Evolutionary conservation across 768 basidiomycete genomes (phyloP).

Genomic region (Hypholoma fasciculare): DNA sequence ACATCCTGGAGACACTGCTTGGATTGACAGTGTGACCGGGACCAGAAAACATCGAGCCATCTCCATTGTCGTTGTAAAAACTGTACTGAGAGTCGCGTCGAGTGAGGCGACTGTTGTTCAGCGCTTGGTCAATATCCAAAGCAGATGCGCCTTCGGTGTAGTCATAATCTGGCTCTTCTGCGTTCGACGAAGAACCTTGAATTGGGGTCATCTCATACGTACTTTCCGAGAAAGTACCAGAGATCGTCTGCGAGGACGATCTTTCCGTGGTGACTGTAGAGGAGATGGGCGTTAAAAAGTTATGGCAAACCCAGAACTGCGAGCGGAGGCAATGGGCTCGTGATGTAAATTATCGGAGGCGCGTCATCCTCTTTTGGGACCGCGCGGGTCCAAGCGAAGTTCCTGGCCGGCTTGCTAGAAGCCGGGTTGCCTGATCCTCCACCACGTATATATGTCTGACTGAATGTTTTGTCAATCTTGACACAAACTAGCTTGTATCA

Average conservation of each 20-base stretch:
- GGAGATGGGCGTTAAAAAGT: too few species aligned
- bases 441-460: neutral
- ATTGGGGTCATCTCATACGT: conserved; percentile 42
- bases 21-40: conserved; percentile 72
- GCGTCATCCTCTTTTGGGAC: neutral
- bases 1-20: conserved; percentile 81
- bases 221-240: conserved; percentile 16
- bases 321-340: too few species aligned
- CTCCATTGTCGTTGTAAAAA: conserved; percentile 55
- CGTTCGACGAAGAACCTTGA: conserved; percentile 31
- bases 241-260: conserved; percentile 16
- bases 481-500: too few species aligned
- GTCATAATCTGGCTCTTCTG: conserved; percentile 41
- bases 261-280: conserved; percentile 9
- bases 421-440: neutral
- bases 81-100: conserved; percentile 71
- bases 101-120: conserved; percentile 50
- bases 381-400: neutral
- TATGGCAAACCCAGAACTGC: too few species aligned
- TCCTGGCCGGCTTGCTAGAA: conserved; percentile 1
- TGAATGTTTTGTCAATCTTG: too few species aligned
- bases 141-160: conserved; percentile 88
- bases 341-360: neutral
- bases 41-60: conserved; percentile 76
- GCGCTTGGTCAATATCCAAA: conserved; percentile 65